These are phyloP conservation scores for Colletotrichum camelliae DNA, from an alignment of 2,329 filamentous ascomycete genomes.

Conservation along the genomic window DNA sequence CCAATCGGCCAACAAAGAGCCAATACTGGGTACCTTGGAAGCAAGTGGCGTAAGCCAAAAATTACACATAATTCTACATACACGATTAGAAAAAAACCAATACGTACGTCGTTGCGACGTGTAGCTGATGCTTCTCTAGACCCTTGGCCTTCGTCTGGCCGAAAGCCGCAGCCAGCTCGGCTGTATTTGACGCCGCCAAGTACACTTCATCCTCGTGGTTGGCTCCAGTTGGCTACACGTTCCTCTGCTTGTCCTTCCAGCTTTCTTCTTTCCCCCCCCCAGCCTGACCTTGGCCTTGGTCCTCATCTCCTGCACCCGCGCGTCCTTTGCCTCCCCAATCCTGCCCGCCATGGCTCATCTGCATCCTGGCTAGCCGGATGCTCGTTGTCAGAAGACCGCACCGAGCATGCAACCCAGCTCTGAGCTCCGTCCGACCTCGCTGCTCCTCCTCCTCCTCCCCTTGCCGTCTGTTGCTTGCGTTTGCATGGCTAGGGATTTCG, in stretches of 20 bases:
- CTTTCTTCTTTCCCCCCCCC: neutral
- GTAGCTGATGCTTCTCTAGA: neutral
- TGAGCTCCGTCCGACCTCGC: constrained; percentile 3
- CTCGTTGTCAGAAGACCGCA: neutral
- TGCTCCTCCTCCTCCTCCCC: neutral
- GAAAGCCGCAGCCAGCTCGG: constrained; percentile 9
- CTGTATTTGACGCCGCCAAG: constrained; percentile 8
- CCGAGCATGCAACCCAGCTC: neutral
- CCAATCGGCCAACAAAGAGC: neutral
- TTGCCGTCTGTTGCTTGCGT: neutral
- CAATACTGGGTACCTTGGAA: neutral
- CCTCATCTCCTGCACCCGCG: constrained; percentile 11
- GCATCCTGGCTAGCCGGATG: neutral
- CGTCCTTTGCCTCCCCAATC: neutral
- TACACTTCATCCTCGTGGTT: neutral
- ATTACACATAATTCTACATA: too few relatives aligned
- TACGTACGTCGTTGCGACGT: neutral
- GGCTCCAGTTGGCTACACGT: neutral
- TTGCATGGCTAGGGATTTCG: neutral
- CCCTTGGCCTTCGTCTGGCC: neutral
- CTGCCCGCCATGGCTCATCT: constrained; percentile 2
- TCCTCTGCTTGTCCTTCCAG: neutral
- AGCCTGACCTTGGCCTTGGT: neutral
- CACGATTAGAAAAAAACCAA: neutral
- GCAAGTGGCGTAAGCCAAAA: too few relatives aligned